A percentile compares a stretch with the other conserved stretches of the same genome.
These are phyloP conservation scores for Lepidopterella palustris DNA, from an alignment of 495 filamentous ascomycete species.

Conservation along the genomic window DNA sequence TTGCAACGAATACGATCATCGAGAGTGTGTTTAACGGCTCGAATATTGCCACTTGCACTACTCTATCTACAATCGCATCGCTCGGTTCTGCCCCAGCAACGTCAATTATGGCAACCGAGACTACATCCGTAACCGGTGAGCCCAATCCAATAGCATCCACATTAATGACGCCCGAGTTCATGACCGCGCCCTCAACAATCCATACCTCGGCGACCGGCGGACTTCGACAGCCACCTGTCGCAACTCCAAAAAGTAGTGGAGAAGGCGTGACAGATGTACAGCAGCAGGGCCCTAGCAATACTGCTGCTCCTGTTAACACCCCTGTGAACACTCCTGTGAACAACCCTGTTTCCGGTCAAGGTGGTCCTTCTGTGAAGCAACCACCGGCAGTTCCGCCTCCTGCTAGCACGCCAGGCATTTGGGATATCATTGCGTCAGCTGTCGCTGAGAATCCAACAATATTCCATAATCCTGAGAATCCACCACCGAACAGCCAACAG, in stretches of 20 bases:
- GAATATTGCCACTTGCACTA: slow-evolving; percentile 21
- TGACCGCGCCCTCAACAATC: not conserved
- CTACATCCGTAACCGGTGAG: not conserved
- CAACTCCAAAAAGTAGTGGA: not conserved
- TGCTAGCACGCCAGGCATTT: slow-evolving; percentile 2
- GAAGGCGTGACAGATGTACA: not conserved
- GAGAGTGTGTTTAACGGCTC: slow-evolving; percentile 10
- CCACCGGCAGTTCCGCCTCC: not conserved
- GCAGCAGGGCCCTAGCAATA: not conserved
- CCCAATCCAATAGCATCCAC: not conserved
- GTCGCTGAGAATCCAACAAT: not conserved
- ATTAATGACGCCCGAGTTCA: not conserved
- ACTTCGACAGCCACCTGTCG: not conserved
- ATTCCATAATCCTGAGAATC: not conserved
- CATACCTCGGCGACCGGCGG: not conserved
- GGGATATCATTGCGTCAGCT: slow-evolving; percentile 5
- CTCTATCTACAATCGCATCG: not conserved
- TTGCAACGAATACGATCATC: slow-evolving; percentile 3
- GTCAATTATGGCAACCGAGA: not conserved
- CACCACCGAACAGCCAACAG: not conserved
- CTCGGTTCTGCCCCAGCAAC: not conserved
- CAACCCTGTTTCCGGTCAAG: not conserved
- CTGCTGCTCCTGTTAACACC: not conserved
- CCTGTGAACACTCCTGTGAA: no score
- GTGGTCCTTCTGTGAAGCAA: not conserved